Evolutionary conservation across 2,329 filamentous ascomycete species (phyloP), one percentile per base, ranked within the genome.

Genomic region (Coccinonectria pachysandricola): DNA sequence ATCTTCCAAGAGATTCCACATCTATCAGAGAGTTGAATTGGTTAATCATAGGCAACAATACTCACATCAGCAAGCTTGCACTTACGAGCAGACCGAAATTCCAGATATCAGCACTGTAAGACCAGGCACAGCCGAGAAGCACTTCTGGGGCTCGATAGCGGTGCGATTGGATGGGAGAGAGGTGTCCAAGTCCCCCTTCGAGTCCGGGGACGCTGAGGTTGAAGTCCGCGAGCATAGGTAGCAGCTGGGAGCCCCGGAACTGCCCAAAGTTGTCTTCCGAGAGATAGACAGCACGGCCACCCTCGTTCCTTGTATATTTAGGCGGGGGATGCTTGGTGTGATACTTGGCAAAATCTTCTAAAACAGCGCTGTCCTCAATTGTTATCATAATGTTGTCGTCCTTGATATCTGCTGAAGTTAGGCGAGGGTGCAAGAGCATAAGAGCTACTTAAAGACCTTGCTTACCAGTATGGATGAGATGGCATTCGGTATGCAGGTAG

Each of bases 91-190:
- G 28, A 11, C 40, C 40, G 13, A 41, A 22, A 14, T 41, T 41
- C 40, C 37, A 41, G 12, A 43, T 39, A 20, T 43, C 37, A 21
- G 10, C 31, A 18, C 34, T 32, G 12, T 37, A 37, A 9, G 38
- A 31, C 36, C 36, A 41, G 6, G 35, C 35, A 9, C 32, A 36
- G n/a, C 43, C 41, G 9, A 46, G 36, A 2, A 46, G 12, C 8
- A 42, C 41, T 19, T 46, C 43, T 10, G 43, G 43, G n/a, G 36
- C 36, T 8, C 40, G 43, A 19, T 26, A 46, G 5, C 31, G 26
- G n/a, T 42, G 34, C 19, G 39, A 34, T 12, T 45, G 42, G 17
- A 42, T 42, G 10, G 42, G 17, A 7, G 23, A 31, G 6, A 42
- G 14, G 23, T 41, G 35, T 12, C 28, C 30, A 1, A 12, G n/a